These are phyloP conservation scores for Dysphania ambrosioides DNA, from an alignment of 148 eudicot species.

Conservation along the genomic window DNA sequence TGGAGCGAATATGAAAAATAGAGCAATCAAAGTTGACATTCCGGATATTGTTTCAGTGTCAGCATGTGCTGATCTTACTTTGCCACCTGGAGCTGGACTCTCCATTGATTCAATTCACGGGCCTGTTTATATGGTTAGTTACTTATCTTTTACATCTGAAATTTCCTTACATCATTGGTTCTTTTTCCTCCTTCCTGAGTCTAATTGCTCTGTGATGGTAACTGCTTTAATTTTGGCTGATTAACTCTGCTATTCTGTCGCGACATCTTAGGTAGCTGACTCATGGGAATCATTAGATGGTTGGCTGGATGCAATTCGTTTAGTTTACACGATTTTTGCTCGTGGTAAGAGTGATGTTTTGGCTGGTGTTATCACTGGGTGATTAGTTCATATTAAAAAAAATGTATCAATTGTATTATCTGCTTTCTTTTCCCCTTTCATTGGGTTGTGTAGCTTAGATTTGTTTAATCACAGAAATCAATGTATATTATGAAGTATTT, in stretches of 20 bases:
- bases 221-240: background rate
- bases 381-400: conserved; percentile 19
- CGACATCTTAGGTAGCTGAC: conserved; percentile 63
- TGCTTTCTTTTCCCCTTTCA: conserved; percentile 17
- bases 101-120: conserved; percentile 74
- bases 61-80: conserved; percentile 83
- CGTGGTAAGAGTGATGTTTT: conserved; percentile 90
- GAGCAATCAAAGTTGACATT: conserved; percentile 56
- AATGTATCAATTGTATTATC: conserved; percentile 17
- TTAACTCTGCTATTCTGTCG: background rate
- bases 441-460: conserved; percentile 19
- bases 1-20: conserved; percentile 30
- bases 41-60: conserved; percentile 74
- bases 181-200: background rate
- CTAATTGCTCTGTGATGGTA: background rate
- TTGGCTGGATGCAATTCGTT: conserved; percentile 92
- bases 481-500: conserved; percentile 20
- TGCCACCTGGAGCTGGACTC: conserved; percentile 91
- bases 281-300: conserved; percentile 86
- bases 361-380: conserved; percentile 74
- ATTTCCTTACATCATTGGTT: background rate
- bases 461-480: conserved; percentile 11
- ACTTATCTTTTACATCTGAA: background rate
- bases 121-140: conserved; percentile 70
- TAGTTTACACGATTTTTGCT: conserved; percentile 88